These are phyloP conservation scores for Cystoderma amianthinum DNA, from an alignment of 768 basidiomycete genomes.

Conservation along the genomic window DNA sequence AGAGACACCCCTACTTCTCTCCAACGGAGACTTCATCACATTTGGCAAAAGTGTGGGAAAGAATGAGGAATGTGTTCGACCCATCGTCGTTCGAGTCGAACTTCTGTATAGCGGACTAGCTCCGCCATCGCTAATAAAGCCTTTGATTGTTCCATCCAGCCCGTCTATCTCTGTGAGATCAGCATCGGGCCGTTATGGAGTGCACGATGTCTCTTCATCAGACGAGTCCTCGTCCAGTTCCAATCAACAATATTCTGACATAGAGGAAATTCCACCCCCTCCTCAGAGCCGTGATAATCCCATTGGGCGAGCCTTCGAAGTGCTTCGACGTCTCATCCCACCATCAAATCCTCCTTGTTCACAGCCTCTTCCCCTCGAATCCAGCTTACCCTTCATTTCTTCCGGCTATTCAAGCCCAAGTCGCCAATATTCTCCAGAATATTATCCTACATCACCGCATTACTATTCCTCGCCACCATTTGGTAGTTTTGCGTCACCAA, in stretches of 20 bases:
- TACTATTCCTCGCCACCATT: neutral
- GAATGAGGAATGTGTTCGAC: conserved; percentile 51
- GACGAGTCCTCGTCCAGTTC: conserved; percentile 24
- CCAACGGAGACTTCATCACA: conserved; percentile 65
- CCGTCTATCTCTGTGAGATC: conserved; percentile 16
- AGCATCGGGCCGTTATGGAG: conserved; percentile 57
- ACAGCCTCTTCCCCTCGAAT: neutral
- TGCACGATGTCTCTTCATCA: conserved; percentile 41
- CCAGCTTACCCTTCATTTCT: too few species aligned
- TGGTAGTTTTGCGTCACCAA: neutral
- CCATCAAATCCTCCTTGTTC: conserved; percentile 9
- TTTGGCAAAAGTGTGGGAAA: conserved; percentile 74
- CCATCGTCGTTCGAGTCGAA: conserved; percentile 56
- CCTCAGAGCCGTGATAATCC: neutral
- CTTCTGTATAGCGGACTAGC: conserved; percentile 29
- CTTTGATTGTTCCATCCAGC: conserved; percentile 21
- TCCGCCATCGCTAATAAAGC: conserved; percentile 12
- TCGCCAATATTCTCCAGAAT: neutral
- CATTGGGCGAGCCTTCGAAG: conserved; percentile 21
- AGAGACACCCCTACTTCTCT: conserved; percentile 50
- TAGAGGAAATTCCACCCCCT: conserved; percentile 36
- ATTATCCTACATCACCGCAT: neutral
- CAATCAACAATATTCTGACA: conserved; percentile 37
- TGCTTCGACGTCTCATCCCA: conserved; percentile 22
- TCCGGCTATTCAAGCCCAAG: neutral